phyloP scores from a whole-genome alignment of 2,329 filamentous ascomycete species.

The Exserohilum turcica region DNA sequence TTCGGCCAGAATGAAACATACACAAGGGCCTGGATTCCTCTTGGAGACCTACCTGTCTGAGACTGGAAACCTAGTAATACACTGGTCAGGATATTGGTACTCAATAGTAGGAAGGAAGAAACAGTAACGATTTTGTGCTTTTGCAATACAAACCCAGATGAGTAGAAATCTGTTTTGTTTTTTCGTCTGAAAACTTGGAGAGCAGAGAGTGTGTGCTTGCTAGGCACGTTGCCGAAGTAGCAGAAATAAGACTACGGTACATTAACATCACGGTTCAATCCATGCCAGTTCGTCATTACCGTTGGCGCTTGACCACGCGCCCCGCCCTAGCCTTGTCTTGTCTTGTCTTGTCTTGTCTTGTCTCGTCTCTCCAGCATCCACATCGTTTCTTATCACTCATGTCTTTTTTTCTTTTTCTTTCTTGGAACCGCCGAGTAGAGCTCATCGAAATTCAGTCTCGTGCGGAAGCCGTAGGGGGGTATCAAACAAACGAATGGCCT shows the following conservation, averaged over 20 bases:
- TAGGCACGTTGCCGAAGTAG: neutral
- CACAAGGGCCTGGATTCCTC: neutral
- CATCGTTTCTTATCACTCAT: neutral
- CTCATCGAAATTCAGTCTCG: slow-evolving; percentile 1
- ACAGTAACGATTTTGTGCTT: neutral
- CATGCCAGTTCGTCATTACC: no score
- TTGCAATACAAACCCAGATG: neutral
- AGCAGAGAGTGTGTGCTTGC: neutral
- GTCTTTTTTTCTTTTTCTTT: neutral
- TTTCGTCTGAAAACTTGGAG: neutral
- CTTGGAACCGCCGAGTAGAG: neutral
- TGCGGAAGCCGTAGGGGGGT: neutral
- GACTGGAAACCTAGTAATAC: neutral
- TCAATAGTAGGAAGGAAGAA: neutral
- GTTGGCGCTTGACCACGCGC: no score
- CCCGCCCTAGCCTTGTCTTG: neutral
- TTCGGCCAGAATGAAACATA: neutral
- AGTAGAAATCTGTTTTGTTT: neutral
- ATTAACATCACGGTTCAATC: neutral
- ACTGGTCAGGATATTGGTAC: neutral
- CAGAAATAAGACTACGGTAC: neutral
- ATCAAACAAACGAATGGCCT: slow-evolving; percentile 2
- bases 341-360: neutral
- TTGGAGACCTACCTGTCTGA: neutral
- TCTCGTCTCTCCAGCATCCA: neutral